A percentile compares a stretch with the other conserved stretches of the same genome.
These are phyloP conservation scores for Dactylellina sp. DNA, from an alignment of 2,329 filamentous ascomycete genomes.

Conservation along the genomic window DNA sequence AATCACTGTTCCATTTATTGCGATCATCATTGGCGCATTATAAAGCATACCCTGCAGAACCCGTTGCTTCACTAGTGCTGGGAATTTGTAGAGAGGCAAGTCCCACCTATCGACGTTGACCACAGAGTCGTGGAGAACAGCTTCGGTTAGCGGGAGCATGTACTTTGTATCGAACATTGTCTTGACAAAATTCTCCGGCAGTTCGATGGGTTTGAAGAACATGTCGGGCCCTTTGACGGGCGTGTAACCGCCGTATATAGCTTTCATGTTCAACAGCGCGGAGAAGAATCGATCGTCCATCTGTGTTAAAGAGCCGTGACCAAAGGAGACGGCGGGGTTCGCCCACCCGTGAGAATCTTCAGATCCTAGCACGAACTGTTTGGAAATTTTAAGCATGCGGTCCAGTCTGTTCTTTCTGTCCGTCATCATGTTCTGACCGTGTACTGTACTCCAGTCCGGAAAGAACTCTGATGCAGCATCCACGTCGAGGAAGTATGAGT, in stretches of 20 bases:
- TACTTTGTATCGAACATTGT: constrained; percentile 28
- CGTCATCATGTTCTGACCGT: constrained; percentile 17
- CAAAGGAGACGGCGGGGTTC: constrained; percentile 18
- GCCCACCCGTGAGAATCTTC: constrained; percentile 33
- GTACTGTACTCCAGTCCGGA: constrained; percentile 9
- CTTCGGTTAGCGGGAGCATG: constrained; percentile 16
- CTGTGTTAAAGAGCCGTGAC: constrained; percentile 14
- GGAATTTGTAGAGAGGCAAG: constrained; percentile 26
- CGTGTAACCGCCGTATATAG: constrained; percentile 13
- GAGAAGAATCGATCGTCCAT: constrained; percentile 6
- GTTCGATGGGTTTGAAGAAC: constrained; percentile 21
- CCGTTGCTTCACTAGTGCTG: constrained; percentile 9
- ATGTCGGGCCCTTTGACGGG: constrained; percentile 1
- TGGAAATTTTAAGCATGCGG: constrained; percentile 22
- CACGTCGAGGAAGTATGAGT: constrained; percentile 32
- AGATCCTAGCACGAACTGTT: constrained; percentile 22
- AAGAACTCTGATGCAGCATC: constrained; percentile 29
- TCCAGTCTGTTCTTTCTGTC: constrained; percentile 25
- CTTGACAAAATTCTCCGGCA: constrained; percentile 21
- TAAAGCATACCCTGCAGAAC: constrained; percentile 25
- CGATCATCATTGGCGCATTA: constrained; percentile 17
- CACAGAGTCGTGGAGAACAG: constrained; percentile 24
- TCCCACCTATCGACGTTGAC: constrained; percentile 38
- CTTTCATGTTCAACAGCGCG: not conserved
- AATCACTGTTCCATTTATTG: constrained; percentile 22